Evolutionary conservation across 495 filamentous ascomycete genomes (phyloP).

Genomic region (Talaromyces adpressus): DNA sequence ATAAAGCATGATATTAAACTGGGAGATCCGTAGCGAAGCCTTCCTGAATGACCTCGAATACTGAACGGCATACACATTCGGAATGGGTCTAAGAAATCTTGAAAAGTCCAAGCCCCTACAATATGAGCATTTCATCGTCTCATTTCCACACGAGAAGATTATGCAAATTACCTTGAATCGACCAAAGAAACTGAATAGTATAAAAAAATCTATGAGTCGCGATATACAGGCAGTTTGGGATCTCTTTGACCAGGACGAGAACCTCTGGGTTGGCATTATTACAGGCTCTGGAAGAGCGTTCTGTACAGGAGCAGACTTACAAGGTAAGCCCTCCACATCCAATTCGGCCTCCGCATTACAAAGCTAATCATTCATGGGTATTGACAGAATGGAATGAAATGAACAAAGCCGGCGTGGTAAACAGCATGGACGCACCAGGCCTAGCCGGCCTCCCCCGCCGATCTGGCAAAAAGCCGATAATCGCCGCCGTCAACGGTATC

Average conservation of each 20-base stretch:
- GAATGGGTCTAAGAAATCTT: constrained; percentile 17
- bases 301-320: constrained; percentile 50
- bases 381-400: constrained; percentile 31
- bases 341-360: no score
- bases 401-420: constrained; percentile 28
- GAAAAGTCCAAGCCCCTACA: constrained; percentile 8
- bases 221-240: constrained; percentile 44
- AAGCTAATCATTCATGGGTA: no score
- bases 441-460: constrained; percentile 50
- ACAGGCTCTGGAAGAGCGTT: constrained; percentile 50
- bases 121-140: constrained; percentile 25
- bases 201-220: constrained; percentile 37
- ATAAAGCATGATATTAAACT: neutral
- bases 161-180: constrained; percentile 38
- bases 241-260: constrained; percentile 45
- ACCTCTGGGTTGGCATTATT: constrained; percentile 45
- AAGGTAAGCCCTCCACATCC: constrained; percentile 16
- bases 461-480: constrained; percentile 49
- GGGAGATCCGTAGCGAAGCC: neutral
- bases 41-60: neutral
- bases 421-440: constrained; percentile 39
- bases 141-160: constrained; percentile 35
- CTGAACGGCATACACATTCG: neutral
- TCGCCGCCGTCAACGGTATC: constrained; percentile 72
- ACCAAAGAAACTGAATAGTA: constrained; percentile 40